Conservation (phyloP, 2,329 filamentous ascomycete species). For the Aspergillus transmontanensis region DNA sequence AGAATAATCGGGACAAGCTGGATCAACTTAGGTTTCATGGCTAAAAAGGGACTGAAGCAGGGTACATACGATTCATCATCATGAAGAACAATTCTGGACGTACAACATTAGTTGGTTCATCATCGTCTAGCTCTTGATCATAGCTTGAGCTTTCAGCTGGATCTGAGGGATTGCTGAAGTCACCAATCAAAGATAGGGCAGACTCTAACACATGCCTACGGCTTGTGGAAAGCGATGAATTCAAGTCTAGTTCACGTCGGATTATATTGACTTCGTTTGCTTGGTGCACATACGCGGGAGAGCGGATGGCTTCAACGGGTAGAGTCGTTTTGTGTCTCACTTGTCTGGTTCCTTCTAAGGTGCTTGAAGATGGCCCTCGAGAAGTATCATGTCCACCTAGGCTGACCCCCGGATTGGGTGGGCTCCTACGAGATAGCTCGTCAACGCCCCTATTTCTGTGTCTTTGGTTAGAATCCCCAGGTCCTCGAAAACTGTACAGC, state of each 20-base stretch:
- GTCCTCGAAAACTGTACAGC: neutral
- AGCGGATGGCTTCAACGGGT: neutral
- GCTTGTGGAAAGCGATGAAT: neutral
- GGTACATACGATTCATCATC: neutral
- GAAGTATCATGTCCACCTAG: neutral
- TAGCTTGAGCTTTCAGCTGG: neutral
- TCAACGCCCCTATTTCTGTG: neutral
- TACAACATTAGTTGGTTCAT: neutral
- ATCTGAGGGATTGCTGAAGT: slow-evolving; percentile 2
- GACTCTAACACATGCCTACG: slow-evolving; percentile 4
- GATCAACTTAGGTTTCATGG: neutral
- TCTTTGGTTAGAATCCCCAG: neutral
- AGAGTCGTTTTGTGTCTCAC: neutral
- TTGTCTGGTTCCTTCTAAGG: neutral
- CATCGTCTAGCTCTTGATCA: neutral
- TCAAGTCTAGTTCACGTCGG: neutral
- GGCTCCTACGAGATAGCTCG: neutral
- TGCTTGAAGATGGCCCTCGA: neutral
- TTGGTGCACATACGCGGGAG: neutral
- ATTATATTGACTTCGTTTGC: slow-evolving; percentile 1
- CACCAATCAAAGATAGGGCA: neutral
- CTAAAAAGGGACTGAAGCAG: neutral
- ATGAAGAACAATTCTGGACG: neutral
- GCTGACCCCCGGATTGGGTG: neutral
- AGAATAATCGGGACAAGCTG: neutral